These are phyloP conservation scores for Backusella psychrophila DNA, from an alignment of 192 early-diverging fungal genomes.

Conservation along the genomic window DNA sequence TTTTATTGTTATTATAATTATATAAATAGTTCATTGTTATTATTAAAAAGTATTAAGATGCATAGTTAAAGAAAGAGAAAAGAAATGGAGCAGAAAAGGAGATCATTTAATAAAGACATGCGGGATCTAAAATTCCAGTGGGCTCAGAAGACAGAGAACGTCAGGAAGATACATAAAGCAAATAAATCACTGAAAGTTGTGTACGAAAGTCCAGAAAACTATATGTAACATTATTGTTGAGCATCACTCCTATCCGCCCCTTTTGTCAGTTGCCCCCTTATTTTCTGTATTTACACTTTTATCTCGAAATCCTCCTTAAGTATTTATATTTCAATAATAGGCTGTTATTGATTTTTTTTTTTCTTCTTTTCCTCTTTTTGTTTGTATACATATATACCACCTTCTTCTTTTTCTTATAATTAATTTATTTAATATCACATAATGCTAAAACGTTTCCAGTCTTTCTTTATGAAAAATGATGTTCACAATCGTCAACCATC, in stretches of 20 bases:
- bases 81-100: neutral
- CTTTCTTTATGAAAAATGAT: neutral
- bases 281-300: neutral
- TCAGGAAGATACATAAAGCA: conserved; percentile 18
- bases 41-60: conserved; percentile 3
- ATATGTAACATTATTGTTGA: neutral
- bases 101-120: neutral
- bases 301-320: conserved; percentile 1
- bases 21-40: neutral
- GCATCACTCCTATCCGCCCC: neutral
- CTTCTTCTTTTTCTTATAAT: neutral
- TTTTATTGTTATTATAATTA: neutral
- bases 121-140: conserved; percentile 10
- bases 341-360: neutral
- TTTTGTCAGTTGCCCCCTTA: neutral
- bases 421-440: neutral
- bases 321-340: neutral
- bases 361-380: neutral
- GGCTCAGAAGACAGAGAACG: conserved; percentile 12
- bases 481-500: neutral
- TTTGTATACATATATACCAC: neutral
- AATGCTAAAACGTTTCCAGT: conserved; percentile 11
- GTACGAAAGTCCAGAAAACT: neutral
- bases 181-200: neutral
- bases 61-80: conserved; percentile 3